These are phyloP conservation scores for Ceratobasidium sp. DNA, from an alignment of 1,284 basidiomycete species.

Conservation along the genomic window DNA sequence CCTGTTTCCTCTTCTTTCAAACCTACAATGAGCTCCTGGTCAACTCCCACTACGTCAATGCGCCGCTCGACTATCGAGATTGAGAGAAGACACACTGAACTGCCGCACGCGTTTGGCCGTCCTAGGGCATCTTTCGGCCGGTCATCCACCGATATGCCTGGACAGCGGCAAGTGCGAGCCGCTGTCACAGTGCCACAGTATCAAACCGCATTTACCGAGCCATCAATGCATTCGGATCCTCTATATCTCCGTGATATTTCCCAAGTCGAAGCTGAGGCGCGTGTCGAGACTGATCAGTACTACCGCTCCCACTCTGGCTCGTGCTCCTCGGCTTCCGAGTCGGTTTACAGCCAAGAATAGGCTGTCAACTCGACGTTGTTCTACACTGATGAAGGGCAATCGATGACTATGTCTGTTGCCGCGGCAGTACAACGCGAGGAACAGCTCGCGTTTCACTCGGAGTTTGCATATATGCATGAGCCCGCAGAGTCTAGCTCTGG, in stretches of 20 bases:
- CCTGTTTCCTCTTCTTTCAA: too few species aligned
- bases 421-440: constrained; percentile 4
- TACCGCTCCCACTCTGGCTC: not conserved
- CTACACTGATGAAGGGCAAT: constrained; percentile 9
- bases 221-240: too few species aligned
- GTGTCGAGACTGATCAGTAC: not conserved
- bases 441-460: not conserved
- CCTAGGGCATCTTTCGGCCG: not conserved
- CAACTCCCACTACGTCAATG: not conserved
- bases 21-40: too few species aligned
- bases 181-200: too few species aligned
- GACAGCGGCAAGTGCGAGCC: not conserved
- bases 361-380: not conserved
- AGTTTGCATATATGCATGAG: constrained; percentile 5
- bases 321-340: not conserved
- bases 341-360: constrained; percentile 1
- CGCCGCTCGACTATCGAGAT: not conserved
- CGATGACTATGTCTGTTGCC: not conserved
- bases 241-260: too few species aligned
- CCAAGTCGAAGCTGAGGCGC: not conserved
- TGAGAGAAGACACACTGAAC: too few species aligned
- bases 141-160: not conserved
- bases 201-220: too few species aligned
- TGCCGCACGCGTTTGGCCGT: not conserved
- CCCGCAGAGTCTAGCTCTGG: not conserved